Base-by-base conservation (phyloP, 208 protist genomes). In the Leishmania tropica region DNA sequence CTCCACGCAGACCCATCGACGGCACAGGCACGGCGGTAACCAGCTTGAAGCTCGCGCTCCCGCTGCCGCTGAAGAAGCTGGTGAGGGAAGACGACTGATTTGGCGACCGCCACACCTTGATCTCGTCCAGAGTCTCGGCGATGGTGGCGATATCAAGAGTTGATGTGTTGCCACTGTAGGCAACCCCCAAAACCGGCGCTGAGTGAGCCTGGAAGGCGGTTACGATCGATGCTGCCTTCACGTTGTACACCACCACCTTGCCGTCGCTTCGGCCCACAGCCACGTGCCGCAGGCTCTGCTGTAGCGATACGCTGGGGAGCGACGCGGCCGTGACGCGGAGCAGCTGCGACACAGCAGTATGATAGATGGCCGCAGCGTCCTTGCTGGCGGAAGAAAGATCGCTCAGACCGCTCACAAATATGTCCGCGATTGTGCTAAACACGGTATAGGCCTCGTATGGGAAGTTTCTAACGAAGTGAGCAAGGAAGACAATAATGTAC, bases 301-400 rank as follows among this genome's bases (percentile, higher is more conserved):
- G 94, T 70, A 96, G 91, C 21, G 92, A 94, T 48, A 96, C 88
- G 78, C 92, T 96, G 8, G 93, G 92, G 62, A 97, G 81, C 40
- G 83, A 78, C 35, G 81, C 67, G 1, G 89, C 78, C 28, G 88
- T 75, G 5, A 90, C 58, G 24, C 91, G 86, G 45, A 94, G 45
- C 81, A 97, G 71, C 42, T 89, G 80, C 47, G 80, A 85, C 19
- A 91, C 87, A 47, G 89, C 86, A 31, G 73, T 79, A n/a, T 82
- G 60, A 74, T 89, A 91, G 54, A 86, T 75, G 35, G 81, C 76
- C 45, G 86, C 82, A 47, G 87, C 87, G 42, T 85, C 83, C 72
- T 85, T 88, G 4, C 54, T 62, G 47, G 28, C 40, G n/a, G 79
- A 77, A 45, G 75, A 40, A n/a, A 51, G 60, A 58, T 73, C 62